phyloP scores from a whole-genome alignment of 2,329 filamentous ascomycete species.

The Sporothrix phasma region DNA sequence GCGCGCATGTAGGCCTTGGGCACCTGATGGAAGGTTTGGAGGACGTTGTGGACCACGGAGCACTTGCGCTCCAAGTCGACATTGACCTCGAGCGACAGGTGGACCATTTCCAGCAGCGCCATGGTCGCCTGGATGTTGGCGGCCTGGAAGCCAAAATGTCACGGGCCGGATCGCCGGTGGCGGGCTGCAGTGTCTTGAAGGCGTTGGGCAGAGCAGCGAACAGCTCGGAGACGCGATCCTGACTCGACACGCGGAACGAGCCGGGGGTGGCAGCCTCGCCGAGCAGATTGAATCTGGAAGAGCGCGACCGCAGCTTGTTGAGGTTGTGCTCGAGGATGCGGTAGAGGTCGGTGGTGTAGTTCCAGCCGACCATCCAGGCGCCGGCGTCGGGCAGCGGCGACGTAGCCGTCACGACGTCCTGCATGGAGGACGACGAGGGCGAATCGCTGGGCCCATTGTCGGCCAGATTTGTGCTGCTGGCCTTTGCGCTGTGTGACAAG shows the following conservation, averaged over 20 bases:
- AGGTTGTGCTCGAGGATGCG: slow-evolving; percentile 42
- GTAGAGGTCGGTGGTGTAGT: slow-evolving; percentile 48
- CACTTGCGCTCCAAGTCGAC: slow-evolving; percentile 25
- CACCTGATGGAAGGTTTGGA: slow-evolving; percentile 23
- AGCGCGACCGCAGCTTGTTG: slow-evolving; percentile 16
- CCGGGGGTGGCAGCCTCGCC: slow-evolving; percentile 14
- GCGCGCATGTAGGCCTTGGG: slow-evolving; percentile 24
- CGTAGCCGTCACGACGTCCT: not conserved
- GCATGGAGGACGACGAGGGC: not conserved
- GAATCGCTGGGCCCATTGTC: not conserved
- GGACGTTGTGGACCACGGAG: slow-evolving; percentile 24
- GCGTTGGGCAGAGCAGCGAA: slow-evolving; percentile 23
- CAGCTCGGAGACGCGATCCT: slow-evolving; percentile 21
- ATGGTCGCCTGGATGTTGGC: slow-evolving; percentile 30
- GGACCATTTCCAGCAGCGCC: slow-evolving; percentile 27
- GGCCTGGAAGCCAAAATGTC: slow-evolving; percentile 29
- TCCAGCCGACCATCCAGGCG: slow-evolving; percentile 45
- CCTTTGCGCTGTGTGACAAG: not conserved
- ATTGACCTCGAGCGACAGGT: slow-evolving; percentile 22
- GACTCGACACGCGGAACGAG: slow-evolving; percentile 15
- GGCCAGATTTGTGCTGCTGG: not conserved
- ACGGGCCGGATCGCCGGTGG: slow-evolving; percentile 22
- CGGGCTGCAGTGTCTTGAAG: slow-evolving; percentile 23
- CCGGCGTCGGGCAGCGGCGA: not conserved
- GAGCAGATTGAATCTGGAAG: slow-evolving; percentile 14